Evolutionary conservation across 2,329 filamentous ascomycete genomes (phyloP).

Genomic region (Fusarium transvaalense): DNA sequence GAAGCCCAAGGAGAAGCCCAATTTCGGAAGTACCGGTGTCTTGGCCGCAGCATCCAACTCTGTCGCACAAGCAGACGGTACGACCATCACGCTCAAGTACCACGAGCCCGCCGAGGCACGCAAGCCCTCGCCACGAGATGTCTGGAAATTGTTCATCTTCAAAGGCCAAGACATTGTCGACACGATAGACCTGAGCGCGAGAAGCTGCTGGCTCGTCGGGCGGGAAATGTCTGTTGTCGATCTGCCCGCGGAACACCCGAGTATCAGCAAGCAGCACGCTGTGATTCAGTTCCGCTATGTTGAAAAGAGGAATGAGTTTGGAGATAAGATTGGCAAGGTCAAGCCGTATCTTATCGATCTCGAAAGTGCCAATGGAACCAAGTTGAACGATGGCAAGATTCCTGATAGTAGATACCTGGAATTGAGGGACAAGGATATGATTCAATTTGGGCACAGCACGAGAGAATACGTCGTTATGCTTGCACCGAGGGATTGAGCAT

Average conservation of each 20-base stretch:
- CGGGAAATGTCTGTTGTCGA: constrained; percentile 85
- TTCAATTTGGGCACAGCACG: constrained; percentile 88
- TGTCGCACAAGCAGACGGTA: constrained; percentile 77
- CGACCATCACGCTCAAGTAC: constrained; percentile 88
- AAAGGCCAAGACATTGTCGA: constrained; percentile 85
- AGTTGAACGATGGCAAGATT: constrained; percentile 80
- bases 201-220: constrained; percentile 93
- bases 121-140: constrained; percentile 81
- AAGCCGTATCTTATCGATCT: constrained; percentile 93
- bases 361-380: constrained; percentile 92
- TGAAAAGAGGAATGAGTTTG: constrained; percentile 86
- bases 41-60: constrained; percentile 90
- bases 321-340: constrained; percentile 82
- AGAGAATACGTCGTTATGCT: constrained; percentile 98
- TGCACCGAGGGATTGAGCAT: constrained; percentile 60
- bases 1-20: constrained; percentile 86
- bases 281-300: constrained; percentile 92
- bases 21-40: constrained; percentile 82
- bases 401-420: constrained; percentile 86
- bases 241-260: constrained; percentile 87
- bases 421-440: constrained; percentile 86
- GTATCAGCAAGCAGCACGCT: constrained; percentile 94
- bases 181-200: constrained; percentile 79
- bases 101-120: constrained; percentile 94
- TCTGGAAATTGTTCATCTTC: constrained; percentile 95